Evolutionary conservation across 441 rosid genomes (phyloP).

Genomic region (Aquilaria agallochum): DNA sequence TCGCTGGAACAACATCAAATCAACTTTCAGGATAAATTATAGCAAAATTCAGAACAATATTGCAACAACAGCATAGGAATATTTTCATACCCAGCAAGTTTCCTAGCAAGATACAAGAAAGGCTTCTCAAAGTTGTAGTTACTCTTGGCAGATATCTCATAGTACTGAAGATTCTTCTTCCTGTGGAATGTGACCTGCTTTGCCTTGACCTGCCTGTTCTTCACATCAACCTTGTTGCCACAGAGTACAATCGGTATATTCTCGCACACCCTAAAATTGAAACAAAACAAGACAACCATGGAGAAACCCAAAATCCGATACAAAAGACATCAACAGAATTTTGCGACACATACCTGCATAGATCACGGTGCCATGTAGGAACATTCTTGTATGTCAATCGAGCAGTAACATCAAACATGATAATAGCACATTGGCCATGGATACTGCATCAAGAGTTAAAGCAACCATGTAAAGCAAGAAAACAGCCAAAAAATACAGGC

Average conservation of each 20-base stretch:
- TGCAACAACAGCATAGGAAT: not conserved
- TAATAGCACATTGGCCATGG: conserved; percentile 90
- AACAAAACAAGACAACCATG: not conserved
- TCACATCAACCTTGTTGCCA: conserved; percentile 80
- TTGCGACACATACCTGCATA: conserved; percentile 45
- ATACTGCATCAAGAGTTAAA: conserved; percentile 41
- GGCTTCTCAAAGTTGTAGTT: conserved; percentile 93
- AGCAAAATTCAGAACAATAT: not conserved
- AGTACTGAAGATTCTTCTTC: conserved; percentile 82
- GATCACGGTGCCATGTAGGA: conserved; percentile 96
- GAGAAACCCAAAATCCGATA: too few species aligned
- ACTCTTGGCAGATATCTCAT: conserved; percentile 89
- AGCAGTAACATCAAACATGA: conserved; percentile 91
- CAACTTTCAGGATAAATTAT: conserved; percentile 1
- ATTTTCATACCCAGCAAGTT: conserved; percentile 70
- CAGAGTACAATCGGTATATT: conserved; percentile 85
- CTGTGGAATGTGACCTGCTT: conserved; percentile 91
- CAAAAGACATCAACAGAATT: too few species aligned
- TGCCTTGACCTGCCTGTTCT: conserved; percentile 94
- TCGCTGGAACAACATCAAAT: conserved; percentile 23
- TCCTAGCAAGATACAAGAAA: conserved; percentile 83
- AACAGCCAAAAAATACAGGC: too few species aligned
- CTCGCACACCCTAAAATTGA: conserved; percentile 62
- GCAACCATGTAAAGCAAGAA: not conserved
- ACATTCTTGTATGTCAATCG: conserved; percentile 82